Percentiles rank a stretch among this genome's conserved stretches.
phyloP scores from a whole-genome alignment of 176 grass and related monocot genomes.

The Bothriochloa decipiens region DNA sequence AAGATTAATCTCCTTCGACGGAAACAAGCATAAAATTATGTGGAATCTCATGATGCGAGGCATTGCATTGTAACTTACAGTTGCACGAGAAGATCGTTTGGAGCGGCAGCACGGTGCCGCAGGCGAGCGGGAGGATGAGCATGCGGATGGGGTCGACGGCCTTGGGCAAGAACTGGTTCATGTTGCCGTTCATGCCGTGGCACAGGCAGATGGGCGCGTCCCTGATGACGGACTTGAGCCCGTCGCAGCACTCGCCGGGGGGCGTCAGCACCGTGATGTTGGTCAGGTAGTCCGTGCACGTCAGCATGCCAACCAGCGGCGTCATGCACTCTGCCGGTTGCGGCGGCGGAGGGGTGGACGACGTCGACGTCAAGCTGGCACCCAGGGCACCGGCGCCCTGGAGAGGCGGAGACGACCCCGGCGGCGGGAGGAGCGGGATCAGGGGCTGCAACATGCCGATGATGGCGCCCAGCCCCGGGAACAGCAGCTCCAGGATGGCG shows the following conservation, averaged over 20 bases:
- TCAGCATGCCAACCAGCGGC: not conserved
- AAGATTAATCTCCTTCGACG: not conserved
- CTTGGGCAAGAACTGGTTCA: not conserved
- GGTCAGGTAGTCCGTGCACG: slow-evolving; percentile 23
- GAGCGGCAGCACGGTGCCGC: slow-evolving; percentile 8
- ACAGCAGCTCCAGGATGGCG: not conserved
- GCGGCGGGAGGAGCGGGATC: not conserved
- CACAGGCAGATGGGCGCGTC: slow-evolving; percentile 32
- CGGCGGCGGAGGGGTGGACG: not conserved
- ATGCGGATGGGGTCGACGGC: slow-evolving; percentile 18
- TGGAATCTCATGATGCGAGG: not conserved
- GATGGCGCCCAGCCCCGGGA: not conserved
- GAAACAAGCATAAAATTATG: not conserved
- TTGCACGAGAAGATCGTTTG: slow-evolving; percentile 2
- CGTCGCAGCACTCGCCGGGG: slow-evolving; percentile 32
- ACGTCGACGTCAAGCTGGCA: too few relatives aligned
- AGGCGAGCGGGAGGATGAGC: slow-evolving; percentile 13
- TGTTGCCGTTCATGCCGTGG: slow-evolving; percentile 25
- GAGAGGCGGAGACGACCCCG: not conserved
- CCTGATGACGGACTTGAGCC: not conserved
- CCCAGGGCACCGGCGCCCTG: not conserved
- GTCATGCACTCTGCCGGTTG: slow-evolving; percentile 24
- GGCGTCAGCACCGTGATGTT: slow-evolving; percentile 19
- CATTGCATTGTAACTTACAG: slow-evolving; percentile 4
- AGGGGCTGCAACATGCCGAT: not conserved